Conservation (phyloP, 306 rosid genomes). For the Acacia melanoxylon region DNA sequence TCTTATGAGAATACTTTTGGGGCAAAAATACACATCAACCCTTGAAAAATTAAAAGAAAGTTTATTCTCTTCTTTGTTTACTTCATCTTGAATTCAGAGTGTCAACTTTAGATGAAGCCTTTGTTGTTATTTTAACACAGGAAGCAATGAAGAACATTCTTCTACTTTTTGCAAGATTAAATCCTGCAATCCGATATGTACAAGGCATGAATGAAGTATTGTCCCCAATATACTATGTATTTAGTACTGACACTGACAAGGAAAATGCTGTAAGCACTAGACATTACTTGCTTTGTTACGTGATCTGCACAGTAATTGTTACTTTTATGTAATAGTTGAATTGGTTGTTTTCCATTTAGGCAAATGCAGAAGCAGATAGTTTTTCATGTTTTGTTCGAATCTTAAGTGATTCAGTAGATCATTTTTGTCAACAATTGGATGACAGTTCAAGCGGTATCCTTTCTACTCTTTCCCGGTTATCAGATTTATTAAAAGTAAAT, state of each 20-base stretch:
- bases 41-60: not conserved
- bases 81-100: not conserved
- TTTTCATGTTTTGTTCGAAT: conserved; percentile 79
- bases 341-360: conserved; percentile 40
- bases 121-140: conserved; percentile 42
- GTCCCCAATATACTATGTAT: conserved; percentile 77
- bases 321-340: not conserved
- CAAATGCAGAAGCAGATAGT: conserved; percentile 83
- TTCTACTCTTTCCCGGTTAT: conserved; percentile 67
- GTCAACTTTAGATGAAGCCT: conserved; percentile 6
- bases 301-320: not conserved
- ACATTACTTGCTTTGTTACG: conserved; percentile 8
- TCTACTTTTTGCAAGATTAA: conserved; percentile 70
- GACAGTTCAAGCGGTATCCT: conserved; percentile 77
- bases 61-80: not conserved
- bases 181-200: conserved; percentile 80
- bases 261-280: conserved; percentile 64
- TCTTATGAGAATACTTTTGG: not conserved
- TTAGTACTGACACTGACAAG: conserved; percentile 58
- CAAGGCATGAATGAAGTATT: conserved; percentile 96
- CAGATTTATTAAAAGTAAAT: conserved; percentile 60
- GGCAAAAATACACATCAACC: not conserved
- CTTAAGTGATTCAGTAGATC: conserved; percentile 76
- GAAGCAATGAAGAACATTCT: conserved; percentile 85
- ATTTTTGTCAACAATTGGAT: conserved; percentile 83